These are phyloP conservation scores for Cyclocybe cylindracea DNA, from an alignment of 768 basidiomycete genomes.

Conservation along the genomic window DNA sequence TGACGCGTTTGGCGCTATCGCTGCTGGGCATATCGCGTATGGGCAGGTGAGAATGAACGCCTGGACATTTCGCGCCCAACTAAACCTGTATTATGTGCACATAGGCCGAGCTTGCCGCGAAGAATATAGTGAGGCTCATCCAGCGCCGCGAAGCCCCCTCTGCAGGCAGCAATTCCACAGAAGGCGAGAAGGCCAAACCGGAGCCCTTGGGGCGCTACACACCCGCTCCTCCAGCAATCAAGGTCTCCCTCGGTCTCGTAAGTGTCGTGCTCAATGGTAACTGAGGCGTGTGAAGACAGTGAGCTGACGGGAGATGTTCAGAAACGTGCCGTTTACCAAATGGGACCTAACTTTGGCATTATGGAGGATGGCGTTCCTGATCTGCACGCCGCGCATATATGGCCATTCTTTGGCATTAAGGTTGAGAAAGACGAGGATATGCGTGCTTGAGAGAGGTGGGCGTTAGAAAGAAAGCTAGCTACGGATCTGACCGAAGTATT, in stretches of 20 bases:
- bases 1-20: conserved; percentile 63
- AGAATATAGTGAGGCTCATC: conserved; percentile 54
- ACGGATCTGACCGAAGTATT: too few species aligned
- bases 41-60: conserved; percentile 35
- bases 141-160: conserved; percentile 13
- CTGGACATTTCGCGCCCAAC: not conserved
- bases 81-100: not conserved
- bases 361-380: conserved; percentile 48
- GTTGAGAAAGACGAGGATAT: conserved; percentile 39
- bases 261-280: conserved; percentile 15
- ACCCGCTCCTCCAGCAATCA: conserved; percentile 55
- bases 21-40: conserved; percentile 60
- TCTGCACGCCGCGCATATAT: conserved; percentile 46
- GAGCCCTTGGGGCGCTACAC: conserved; percentile 44
- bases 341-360: conserved; percentile 43
- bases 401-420: conserved; percentile 45
- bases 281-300: too few species aligned
- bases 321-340: conserved; percentile 48
- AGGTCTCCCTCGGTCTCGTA: conserved; percentile 62
- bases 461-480: too few species aligned
- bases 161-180: not conserved
- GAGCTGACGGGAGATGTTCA: conserved; percentile 11
- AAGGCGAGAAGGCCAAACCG: not conserved
- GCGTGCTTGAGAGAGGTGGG: conserved; percentile 8
- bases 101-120: conserved; percentile 50